Evolutionary conservation across 495 filamentous ascomycete genomes (phyloP).

Genomic region (Neurospora discreta): DNA sequence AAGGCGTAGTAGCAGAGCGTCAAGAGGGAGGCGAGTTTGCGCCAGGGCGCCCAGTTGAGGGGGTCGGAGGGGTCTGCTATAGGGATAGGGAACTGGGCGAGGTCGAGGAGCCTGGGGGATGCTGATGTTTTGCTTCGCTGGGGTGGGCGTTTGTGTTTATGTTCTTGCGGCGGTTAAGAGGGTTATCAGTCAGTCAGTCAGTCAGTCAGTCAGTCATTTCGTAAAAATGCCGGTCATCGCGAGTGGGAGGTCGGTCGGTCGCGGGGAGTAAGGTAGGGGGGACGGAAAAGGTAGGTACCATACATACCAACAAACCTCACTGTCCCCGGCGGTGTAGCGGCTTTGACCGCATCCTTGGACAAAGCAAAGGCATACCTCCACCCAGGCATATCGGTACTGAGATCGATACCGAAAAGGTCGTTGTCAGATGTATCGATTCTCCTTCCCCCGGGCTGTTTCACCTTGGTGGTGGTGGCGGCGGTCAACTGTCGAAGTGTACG

Average conservation of each 20-base stretch:
- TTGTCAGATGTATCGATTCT: not conserved
- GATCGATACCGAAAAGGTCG: not conserved
- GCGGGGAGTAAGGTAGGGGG: too few relatives aligned
- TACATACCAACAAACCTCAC: slow-evolving; percentile 14
- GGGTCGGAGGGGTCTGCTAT: slow-evolving; percentile 20
- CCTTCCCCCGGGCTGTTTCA: not conserved
- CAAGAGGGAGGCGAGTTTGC: slow-evolving; percentile 15
- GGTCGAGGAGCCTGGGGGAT: not conserved
- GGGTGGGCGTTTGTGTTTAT: not conserved
- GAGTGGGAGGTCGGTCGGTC: too few relatives aligned
- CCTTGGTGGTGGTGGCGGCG: not conserved
- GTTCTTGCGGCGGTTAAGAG: not conserved
- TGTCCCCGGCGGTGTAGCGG: slow-evolving; percentile 20
- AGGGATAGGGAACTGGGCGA: slow-evolving; percentile 14
- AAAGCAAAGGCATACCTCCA: slow-evolving; percentile 22
- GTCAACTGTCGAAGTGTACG: not conserved
- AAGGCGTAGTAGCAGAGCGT: slow-evolving; percentile 19
- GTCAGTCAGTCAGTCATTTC: too few relatives aligned
- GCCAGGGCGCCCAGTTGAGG: slow-evolving; percentile 20
- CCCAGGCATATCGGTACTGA: slow-evolving; percentile 12
- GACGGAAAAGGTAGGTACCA: too few relatives aligned
- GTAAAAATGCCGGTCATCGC: too few relatives aligned
- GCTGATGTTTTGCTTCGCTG: not conserved
- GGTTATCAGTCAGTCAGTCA: too few relatives aligned
- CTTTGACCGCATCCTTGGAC: slow-evolving; percentile 12